These are phyloP conservation scores for Stropharia rugosoannulata DNA, from an alignment of 768 basidiomycete species.

Conservation along the genomic window DNA sequence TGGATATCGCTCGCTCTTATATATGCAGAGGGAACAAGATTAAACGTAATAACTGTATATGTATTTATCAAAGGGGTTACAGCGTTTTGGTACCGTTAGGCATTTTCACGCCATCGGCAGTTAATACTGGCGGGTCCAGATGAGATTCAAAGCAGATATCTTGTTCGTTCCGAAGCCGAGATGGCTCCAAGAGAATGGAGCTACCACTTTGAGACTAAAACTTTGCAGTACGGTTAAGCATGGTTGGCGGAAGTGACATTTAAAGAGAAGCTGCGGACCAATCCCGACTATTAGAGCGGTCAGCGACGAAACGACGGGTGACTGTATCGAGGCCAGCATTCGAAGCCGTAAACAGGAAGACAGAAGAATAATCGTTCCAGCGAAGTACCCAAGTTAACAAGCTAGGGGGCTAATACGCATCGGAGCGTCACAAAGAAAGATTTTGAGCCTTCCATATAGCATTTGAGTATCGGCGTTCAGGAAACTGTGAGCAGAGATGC, in stretches of 20 bases:
- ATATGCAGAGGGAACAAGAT: conserved; percentile 21
- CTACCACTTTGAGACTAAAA: background rate
- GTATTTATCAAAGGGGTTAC: background rate
- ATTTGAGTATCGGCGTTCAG: too few relatives aligned
- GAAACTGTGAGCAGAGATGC: too few relatives aligned
- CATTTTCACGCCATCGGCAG: background rate
- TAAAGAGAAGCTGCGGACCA: conserved; percentile 9
- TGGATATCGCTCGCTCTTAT: conserved; percentile 22
- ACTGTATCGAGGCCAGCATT: conserved; percentile 15
- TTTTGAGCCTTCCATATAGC: too few relatives aligned
- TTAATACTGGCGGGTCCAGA: conserved; percentile 6
- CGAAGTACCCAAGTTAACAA: conserved; percentile 4
- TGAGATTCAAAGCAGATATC: background rate
- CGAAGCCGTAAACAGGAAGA: conserved; percentile 23
- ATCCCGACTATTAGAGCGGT: conserved; percentile 15
- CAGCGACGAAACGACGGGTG: conserved; percentile 12
- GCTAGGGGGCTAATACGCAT: background rate
- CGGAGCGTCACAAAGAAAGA: too few relatives aligned
- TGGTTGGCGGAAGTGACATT: conserved; percentile 18
- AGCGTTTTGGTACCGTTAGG: background rate
- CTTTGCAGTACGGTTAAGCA: conserved; percentile 5
- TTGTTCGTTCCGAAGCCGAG: background rate
- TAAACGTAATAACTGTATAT: conserved; percentile 17
- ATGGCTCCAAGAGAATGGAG: conserved; percentile 1
- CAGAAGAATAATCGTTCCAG: conserved; percentile 16